phyloP scores from a whole-genome alignment of 352 stramenopile species.

The Pythium aquatile region DNA sequence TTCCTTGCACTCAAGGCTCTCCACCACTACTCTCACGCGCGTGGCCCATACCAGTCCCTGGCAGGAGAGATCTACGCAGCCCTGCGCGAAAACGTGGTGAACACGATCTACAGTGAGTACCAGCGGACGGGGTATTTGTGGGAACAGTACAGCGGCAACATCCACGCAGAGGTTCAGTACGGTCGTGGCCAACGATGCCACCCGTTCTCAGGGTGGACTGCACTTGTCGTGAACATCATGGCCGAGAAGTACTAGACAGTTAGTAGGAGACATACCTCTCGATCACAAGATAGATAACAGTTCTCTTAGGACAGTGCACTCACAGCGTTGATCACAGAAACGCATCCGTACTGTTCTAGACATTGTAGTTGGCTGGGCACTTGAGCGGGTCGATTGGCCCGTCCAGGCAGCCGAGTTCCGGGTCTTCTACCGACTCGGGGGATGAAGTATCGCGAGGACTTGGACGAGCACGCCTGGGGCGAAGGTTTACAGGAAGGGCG shows the following conservation, averaged over 20 bases:
- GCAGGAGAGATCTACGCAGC: constrained; percentile 43
- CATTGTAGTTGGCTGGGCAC: constrained; percentile 56
- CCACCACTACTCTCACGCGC: constrained; percentile 63
- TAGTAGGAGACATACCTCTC: neutral
- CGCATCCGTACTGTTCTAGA: constrained; percentile 28
- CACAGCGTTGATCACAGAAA: constrained; percentile 19
- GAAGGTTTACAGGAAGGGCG: constrained; percentile 20
- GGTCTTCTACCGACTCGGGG: constrained; percentile 16
- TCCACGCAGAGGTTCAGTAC: constrained; percentile 38
- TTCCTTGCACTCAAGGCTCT: constrained; percentile 88
- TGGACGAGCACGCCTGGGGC: constrained; percentile 22
- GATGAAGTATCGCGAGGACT: constrained; percentile 14
- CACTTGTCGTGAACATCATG: constrained; percentile 92
- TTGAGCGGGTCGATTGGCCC: constrained; percentile 39
- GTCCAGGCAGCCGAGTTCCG: constrained; percentile 24
- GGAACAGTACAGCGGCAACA: constrained; percentile 92
- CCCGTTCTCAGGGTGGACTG: constrained; percentile 94
- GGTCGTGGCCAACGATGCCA: constrained; percentile 88
- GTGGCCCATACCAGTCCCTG: constrained; percentile 44
- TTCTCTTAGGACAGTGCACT: neutral
- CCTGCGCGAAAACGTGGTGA: constrained; percentile 63
- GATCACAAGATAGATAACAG: neutral
- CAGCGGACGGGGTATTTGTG: constrained; percentile 89
- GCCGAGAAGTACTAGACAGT: constrained; percentile 80
- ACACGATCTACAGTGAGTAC: constrained; percentile 76